Conservation (phyloP, 148 eudicot species). For the Pouteria glomerata region DNA sequence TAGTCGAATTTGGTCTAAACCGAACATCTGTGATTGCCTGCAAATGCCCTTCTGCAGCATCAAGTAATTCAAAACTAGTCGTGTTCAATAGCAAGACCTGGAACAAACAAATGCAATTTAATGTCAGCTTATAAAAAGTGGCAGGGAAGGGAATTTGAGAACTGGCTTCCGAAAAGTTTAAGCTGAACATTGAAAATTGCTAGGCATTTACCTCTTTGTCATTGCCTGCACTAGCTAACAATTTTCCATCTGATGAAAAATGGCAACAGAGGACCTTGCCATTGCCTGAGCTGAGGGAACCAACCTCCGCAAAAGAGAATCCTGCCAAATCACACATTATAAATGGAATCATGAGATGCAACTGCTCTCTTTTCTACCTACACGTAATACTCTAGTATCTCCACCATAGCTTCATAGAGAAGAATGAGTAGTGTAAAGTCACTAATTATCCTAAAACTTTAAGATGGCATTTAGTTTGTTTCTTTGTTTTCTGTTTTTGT, state of each 20-base stretch:
- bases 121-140: background rate
- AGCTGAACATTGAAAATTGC: background rate
- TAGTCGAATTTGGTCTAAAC: constrained; percentile 35
- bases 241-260: constrained; percentile 42
- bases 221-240: constrained; percentile 52
- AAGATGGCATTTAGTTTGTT: too few relatives aligned
- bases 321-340: constrained; percentile 1
- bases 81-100: constrained; percentile 35
- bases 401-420: background rate
- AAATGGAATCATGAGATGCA: background rate
- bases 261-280: constrained; percentile 40
- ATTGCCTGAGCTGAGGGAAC: constrained; percentile 11
- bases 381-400: background rate
- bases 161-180: background rate
- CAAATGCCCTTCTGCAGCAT: constrained; percentile 21
- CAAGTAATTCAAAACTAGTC: constrained; percentile 8
- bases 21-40: constrained; percentile 42
- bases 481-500: too few relatives aligned
- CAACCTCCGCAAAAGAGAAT: constrained; percentile 17
- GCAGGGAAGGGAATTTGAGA: background rate
- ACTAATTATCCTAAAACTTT: too few relatives aligned
- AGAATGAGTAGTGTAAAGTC: too few relatives aligned
- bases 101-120: background rate
- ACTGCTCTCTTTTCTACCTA: too few relatives aligned
- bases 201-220: constrained; percentile 38